Evolutionary conservation across 331 rosid genomes (phyloP), one percentile per base, ranked within the genome.

Genomic region (Dryas integrifolia): DNA sequence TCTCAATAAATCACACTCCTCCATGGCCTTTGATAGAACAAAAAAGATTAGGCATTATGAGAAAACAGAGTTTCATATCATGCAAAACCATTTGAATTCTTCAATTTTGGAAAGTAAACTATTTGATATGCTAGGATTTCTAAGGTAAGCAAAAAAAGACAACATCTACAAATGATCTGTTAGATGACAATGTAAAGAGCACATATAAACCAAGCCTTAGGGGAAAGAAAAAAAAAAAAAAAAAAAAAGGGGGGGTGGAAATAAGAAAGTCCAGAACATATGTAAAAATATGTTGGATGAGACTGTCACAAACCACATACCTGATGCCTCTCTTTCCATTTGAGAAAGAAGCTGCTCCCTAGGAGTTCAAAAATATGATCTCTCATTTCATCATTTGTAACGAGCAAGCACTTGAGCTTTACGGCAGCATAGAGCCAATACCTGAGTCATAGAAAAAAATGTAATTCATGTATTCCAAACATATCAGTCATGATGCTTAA

Each of bases 241-340:
- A 21, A 21, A 21, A 0, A 21, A 0, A 0, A 0, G 24, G 24
- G 24, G 24, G 24, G 24, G 10, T 5, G 3, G 35, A 15, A 10
- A 30, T 4, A 6, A 4, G 41, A 6, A 21, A 40, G 38, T 49
- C 26, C 3, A n/a, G 26, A 63, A 16, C 15, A 7, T 8, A 58
- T 58, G 58, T n/a, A 46, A 39, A 35, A 45, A 18, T 40, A 14
- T 4, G 49, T 58, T 12, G 44, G 43, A 26, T 51, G 10, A 64
- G 26, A 55, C 39, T 62, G 38, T 50, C 46, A 61, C 55, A 68
- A 46, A 76, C 58, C 72, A 75, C 80, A 70, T 84, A 91, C 98
- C 61, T 89, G 98, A 82, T 94, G 98, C 75, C 87, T 85, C 80
- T 91, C 97, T 82, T 94, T 94, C 98, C 98, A 94, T 82, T 87